Base-by-base conservation (phyloP, 495 filamentous ascomycete genomes). In the Aspergillus campestris region DNA sequence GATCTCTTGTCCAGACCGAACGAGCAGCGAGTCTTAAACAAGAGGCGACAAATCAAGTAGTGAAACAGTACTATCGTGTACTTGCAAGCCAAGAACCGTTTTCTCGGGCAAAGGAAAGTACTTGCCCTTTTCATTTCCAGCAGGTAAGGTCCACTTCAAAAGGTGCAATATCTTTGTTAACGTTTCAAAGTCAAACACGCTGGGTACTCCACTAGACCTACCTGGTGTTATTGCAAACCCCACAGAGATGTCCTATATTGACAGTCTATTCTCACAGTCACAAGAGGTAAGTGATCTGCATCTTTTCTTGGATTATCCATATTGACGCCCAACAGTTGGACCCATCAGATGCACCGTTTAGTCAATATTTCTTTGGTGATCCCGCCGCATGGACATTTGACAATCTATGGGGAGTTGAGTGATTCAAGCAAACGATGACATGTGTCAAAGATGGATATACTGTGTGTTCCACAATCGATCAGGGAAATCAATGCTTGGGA, bases 331-430 rank as follows among this genome's bases (percentile, higher is more conserved):
- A 24, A 4, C 18, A 24, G 7, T 42, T 42, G 14, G 11, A 35
- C 1, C n/a, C 24, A 6, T 13, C 14, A 12, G 15, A 40, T 8
- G 14, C 36, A n/a, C 34, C 45, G 1, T n/a, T 48, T 8, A 37
- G 36, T n/a, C 45, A 48, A 36, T 56, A 52, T 15, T 59, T 51
- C 31, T 59, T 59, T 32, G 56, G 56, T 3, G 51, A 59, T 37
- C 56, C 56, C 6, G 53, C 50, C 5, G 56, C 51, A 8, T 59
- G 56, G 56, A 53, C 48, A 10, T 59, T 59, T 36, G 53, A 56
- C 30, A 52, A 52, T 33, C 31, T 56, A 1, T 49, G 47, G 51
- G 29, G n/a, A 31, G 15, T 42, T 13, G 31, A 43, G 9, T 43
- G 28, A 14, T 24, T 4, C 18, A 24, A 24, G 18, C 18, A 24